Percentiles rank a stretch among this genome's conserved stretches.
phyloP scores from a whole-genome alignment of 2,329 filamentous ascomycete genomes.

The Metarhizium rileyi region DNA sequence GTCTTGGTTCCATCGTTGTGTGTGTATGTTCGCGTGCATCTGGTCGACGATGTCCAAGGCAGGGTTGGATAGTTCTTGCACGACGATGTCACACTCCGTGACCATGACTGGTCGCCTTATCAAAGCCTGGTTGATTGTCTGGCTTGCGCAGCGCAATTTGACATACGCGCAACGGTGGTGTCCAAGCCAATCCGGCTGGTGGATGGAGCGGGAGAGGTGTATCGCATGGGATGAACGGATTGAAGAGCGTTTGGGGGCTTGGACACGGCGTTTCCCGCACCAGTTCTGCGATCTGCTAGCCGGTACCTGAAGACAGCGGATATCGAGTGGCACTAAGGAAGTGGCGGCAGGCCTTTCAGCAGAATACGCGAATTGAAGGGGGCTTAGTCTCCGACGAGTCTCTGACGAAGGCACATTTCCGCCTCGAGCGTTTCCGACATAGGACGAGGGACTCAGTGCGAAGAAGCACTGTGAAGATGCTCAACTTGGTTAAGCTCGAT shows the following conservation, averaged over 20 bases:
- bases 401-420: not conserved
- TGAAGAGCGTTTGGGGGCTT: not conserved
- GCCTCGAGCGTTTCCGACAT: too few relatives aligned
- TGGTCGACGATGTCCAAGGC: not conserved
- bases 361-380: not conserved
- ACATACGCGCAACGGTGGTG: not conserved
- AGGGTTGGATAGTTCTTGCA: not conserved
- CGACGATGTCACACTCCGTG: not conserved
- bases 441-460: too few relatives aligned
- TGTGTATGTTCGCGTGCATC: not conserved
- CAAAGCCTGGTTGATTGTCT: not conserved
- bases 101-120: not conserved
- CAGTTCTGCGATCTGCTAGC: not conserved
- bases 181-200: not conserved
- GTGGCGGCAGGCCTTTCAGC: too few relatives aligned
- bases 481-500: too few relatives aligned
- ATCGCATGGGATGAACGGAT: not conserved
- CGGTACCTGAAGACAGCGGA: not conserved
- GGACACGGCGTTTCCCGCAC: not conserved
- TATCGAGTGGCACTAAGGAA: not conserved
- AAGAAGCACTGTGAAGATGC: too few relatives aligned
- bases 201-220: not conserved
- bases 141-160: not conserved
- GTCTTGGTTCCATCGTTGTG: not conserved
- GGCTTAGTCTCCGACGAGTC: not conserved